Base-by-base conservation (phyloP, 805 yeast species). In the Cyberlindnera veronae region DNA sequence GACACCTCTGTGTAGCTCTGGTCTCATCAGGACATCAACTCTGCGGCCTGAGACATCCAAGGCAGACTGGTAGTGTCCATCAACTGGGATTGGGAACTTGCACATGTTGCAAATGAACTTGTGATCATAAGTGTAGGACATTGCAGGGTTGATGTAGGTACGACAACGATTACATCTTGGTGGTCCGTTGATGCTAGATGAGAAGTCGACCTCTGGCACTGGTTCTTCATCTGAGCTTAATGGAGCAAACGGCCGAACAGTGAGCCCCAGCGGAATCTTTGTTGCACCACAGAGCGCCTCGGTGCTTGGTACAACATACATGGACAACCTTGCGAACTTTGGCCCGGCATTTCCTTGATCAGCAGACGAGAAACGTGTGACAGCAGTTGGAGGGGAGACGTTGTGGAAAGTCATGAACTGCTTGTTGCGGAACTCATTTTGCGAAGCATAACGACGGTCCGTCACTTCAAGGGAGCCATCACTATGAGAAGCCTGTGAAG, bases 101-200 rank as follows among this genome's bases (percentile, higher is more conserved):
- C 99, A 93, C 55, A 93, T 75, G 62, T 91, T 91, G 69, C 99
- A 93, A 11, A 77, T 69, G 62, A 87, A 84, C 42, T 65, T 68
- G 31, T 79, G 75, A 20, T 81, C 80, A 39, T 72, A 73, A 6
- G 77, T 71, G 38, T 72, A 66, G 49, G 77, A 80, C 79, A 85
- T 83, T 15, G 80, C 76, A 4, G 97, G 95, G 58, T 91, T 93
- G 46, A 89, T 71, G 61, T 89, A 93, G 1, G 96, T 77, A 41
- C 96, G 77, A 65, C 99, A 93, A 46, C 98, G 81, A 50, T 78
- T 76, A 64, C 99, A 93, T 51, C 99, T 76, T 24, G 95, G 81
- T 0, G 96, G 95, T 1, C 88, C 87, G 13, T 71, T 71, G 29
- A 68, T 57, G 6, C 56, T 55, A 3, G 56, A 55, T 5, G 32